Percentiles rank a stretch among this genome's conserved stretches.
phyloP scores from a whole-genome alignment of 352 stramenopile genomes.

The Phytophthora rubi region DNA sequence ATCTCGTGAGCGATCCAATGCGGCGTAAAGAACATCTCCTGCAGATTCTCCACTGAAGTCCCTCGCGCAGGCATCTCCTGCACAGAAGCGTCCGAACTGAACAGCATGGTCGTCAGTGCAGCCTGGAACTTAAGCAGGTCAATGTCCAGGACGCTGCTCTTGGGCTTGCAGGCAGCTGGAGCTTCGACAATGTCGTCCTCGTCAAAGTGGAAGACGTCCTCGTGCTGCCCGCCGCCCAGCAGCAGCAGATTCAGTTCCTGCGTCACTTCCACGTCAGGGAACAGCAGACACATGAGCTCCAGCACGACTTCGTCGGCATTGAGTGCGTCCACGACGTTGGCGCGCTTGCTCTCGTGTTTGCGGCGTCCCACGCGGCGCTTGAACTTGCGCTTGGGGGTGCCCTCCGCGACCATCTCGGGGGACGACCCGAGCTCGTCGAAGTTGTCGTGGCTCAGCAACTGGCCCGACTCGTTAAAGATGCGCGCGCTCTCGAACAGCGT shows the following conservation, averaged over 20 bases:
- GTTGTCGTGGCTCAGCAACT: conserved; percentile 74
- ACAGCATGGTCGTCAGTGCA: conserved; percentile 58
- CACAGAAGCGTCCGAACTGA: conserved; percentile 25
- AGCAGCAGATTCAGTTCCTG: conserved; percentile 82
- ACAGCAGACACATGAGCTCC: conserved; percentile 74
- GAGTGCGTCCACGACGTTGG: conserved; percentile 37
- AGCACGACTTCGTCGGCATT: conserved; percentile 74
- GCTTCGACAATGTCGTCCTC: conserved; percentile 53
- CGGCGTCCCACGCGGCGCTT: conserved; percentile 73
- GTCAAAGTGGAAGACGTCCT: conserved; percentile 81
- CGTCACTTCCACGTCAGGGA: conserved; percentile 76
- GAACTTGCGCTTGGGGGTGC: conserved; percentile 47
- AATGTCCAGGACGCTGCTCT: conserved; percentile 43
- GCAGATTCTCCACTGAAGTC: conserved; percentile 37
- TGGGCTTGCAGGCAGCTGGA: conserved; percentile 10
- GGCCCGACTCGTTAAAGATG: conserved; percentile 79
- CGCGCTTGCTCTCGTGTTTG: conserved; percentile 58
- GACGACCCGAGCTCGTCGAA: conserved; percentile 73
- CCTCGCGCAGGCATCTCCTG: conserved; percentile 38
- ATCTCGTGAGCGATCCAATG: conserved; percentile 59
- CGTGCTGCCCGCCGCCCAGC: conserved; percentile 51
- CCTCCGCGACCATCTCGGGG: conserved; percentile 38
- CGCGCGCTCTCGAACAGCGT: conserved; percentile 83
- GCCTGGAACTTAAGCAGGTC: conserved; percentile 75
- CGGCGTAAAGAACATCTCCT: conserved; percentile 51